Conservation (phyloP, 139 green algal species). For the Mesostigma viride region DNA sequence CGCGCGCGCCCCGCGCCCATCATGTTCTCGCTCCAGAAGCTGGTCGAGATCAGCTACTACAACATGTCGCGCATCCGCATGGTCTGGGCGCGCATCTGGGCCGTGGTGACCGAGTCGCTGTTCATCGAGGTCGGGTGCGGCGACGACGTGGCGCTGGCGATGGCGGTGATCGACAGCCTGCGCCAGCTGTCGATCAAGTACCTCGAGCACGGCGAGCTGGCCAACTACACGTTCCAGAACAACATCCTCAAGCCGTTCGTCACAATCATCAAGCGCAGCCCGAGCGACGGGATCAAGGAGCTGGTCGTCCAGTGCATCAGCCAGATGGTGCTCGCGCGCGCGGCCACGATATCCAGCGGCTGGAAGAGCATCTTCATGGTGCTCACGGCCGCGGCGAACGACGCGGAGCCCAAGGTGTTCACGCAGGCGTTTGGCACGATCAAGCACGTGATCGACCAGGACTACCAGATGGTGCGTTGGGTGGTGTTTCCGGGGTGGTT, state of each 20-base stretch:
- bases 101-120: conserved; percentile 78
- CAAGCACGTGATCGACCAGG: conserved; percentile 85
- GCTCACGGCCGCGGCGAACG: conserved; percentile 81
- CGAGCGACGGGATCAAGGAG: conserved; percentile 79
- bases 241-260: conserved; percentile 96
- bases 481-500: too few species aligned
- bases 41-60: conserved; percentile 87
- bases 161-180: conserved; percentile 80
- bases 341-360: conserved; percentile 81
- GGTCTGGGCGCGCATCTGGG: conserved; percentile 92
- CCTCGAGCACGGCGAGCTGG: conserved; percentile 89
- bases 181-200: conserved; percentile 71
- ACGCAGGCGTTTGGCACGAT: conserved; percentile 47
- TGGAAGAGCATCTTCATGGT: conserved; percentile 99
- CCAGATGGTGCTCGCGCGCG: conserved; percentile 38
- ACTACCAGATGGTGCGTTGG: too few species aligned
- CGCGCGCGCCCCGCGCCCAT: conserved; percentile 50
- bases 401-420: conserved; percentile 8
- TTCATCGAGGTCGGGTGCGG: conserved; percentile 74
- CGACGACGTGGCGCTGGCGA: conserved; percentile 51
- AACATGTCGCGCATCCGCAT: conserved; percentile 94
- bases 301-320: conserved; percentile 86
- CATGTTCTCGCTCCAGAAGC: conserved; percentile 83
- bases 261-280: conserved; percentile 77
- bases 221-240: conserved; percentile 98